Base-by-base conservation (phyloP, 768 basidiomycete genomes). In the Hebeloma cylindrosporum region DNA sequence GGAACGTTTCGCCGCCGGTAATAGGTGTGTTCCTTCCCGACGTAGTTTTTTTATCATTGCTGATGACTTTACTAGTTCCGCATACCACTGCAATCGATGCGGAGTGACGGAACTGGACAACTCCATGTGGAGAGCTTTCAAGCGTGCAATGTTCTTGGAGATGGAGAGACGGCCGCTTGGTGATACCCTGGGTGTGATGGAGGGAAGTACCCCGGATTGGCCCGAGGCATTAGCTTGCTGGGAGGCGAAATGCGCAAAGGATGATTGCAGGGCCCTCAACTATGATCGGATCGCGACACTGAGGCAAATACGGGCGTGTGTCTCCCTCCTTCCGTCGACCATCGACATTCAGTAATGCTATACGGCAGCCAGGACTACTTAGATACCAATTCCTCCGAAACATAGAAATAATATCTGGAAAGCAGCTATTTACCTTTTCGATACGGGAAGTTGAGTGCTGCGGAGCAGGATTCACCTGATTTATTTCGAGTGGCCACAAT, bases 251-350 rank as follows among this genome's bases (percentile, higher is more conserved):
- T 87, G 83, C 53, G 49, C 61, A n/a, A 73, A 72, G 54, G 14
- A 48, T 21, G 73, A 62, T 1, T 86, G 85, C 54, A 68, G 65
- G 11, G 75, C 74, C 1, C 60, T 77, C 31, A 74, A 81, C 47
- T 87, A 86, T 43, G 82, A 86, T 59, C 74, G 75, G 59, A 52
- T 61, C 14, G 74, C 76, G 38, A 79, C 85, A 26, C 57, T 85
- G 45, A 75, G 72, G 38, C 74, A 80, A 44, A 79, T 87, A 47
- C 66, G 67, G 38, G 70, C 74, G 13, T 81, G 82, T 57, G 67
- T 87, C 20, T 75, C 79, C 2, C 53, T 68, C 11, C 67, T 86
- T 30, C 77, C 82, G 4, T 64, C 47, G 22, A 62, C 61, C 5
- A 62, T 74, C 21, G 66, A 68, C 31, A 54, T 51, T 21, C 60